These are phyloP conservation scores for Heimioporus sp. DNA, from an alignment of 768 basidiomycete genomes.

Conservation along the genomic window DNA sequence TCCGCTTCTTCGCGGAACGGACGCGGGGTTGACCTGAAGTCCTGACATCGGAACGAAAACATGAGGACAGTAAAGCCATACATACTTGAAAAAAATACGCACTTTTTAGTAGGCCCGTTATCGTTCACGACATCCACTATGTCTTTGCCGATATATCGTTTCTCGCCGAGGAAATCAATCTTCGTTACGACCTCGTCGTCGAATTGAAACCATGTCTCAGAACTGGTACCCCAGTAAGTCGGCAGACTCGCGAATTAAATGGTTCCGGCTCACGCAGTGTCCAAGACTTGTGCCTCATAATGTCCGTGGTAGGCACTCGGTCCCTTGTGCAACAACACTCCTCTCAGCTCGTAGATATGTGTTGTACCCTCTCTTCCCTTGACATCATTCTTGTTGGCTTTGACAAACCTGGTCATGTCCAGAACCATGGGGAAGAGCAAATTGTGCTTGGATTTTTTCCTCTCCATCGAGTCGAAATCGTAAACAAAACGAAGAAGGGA, in stretches of 20 bases:
- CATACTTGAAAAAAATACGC: slow-evolving; percentile 7
- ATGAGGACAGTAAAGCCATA: neutral
- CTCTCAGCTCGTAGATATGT: slow-evolving; percentile 76
- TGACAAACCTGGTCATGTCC: slow-evolving; percentile 69
- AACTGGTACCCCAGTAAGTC: slow-evolving; percentile 37
- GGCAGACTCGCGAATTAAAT: neutral
- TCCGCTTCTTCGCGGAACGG: slow-evolving; percentile 45
- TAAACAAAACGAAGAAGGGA: slow-evolving; percentile 93
- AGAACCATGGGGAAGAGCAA: slow-evolving; percentile 75
- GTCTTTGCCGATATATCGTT: slow-evolving; percentile 32
- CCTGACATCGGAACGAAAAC: slow-evolving; percentile 14
- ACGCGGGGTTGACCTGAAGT: slow-evolving; percentile 32
- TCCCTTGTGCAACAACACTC: slow-evolving; percentile 87
- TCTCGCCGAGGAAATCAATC: slow-evolving; percentile 54
- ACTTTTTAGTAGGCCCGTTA: slow-evolving; percentile 27
- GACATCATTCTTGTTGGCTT: slow-evolving; percentile 22
- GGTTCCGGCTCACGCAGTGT: slow-evolving; percentile 50
- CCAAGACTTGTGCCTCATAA: slow-evolving; percentile 84
- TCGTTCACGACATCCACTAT: slow-evolving; percentile 25
- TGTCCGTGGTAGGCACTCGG: slow-evolving; percentile 90
- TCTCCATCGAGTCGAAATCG: slow-evolving; percentile 70
- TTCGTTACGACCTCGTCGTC: slow-evolving; percentile 85
- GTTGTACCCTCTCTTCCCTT: slow-evolving; percentile 16
- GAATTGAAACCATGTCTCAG: slow-evolving; percentile 83
- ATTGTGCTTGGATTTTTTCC: slow-evolving; percentile 83